phyloP scores from a whole-genome alignment of 1,284 basidiomycete species.

The Naganishia cerealis region DNA sequence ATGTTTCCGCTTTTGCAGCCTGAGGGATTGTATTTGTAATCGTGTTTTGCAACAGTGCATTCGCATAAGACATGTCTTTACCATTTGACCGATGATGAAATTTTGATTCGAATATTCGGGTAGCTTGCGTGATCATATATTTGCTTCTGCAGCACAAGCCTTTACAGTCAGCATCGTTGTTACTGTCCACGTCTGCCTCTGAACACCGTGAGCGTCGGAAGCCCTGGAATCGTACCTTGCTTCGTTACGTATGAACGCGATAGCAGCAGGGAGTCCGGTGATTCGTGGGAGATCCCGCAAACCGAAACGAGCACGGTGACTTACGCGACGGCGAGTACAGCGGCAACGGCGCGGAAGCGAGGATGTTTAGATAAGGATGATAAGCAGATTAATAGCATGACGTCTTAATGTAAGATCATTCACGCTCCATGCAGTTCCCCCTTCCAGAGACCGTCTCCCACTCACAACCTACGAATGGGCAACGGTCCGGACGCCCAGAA shows the following conservation, averaged over 20 bases:
- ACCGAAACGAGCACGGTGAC: too few relatives aligned
- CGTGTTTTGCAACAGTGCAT: background rate
- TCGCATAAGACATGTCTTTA: background rate
- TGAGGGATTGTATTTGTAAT: conserved; percentile 50
- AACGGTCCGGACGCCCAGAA: background rate
- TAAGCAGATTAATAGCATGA: background rate
- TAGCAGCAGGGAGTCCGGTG: too few relatives aligned
- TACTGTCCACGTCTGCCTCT: too few relatives aligned
- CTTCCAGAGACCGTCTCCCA: background rate
- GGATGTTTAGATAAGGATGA: conserved; percentile 1
- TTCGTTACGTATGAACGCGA: too few relatives aligned
- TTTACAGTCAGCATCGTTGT: background rate
- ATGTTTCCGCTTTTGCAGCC: conserved; percentile 31
- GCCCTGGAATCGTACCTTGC: too few relatives aligned
- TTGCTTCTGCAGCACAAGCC: background rate
- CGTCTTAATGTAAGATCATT: background rate
- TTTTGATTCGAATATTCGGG: background rate
- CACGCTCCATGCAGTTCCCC: background rate
- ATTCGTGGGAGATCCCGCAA: too few relatives aligned
- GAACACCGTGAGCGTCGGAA: too few relatives aligned
- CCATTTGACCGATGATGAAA: background rate
- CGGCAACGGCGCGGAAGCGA: background rate
- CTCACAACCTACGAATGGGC: conserved; percentile 4
- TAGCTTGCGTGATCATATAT: background rate
- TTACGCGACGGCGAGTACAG: too few relatives aligned